Evolutionary conservation across 2,329 filamentous ascomycete species (phyloP), one percentile per base, ranked within the genome.

Genomic region (Fusarium xylarioides): DNA sequence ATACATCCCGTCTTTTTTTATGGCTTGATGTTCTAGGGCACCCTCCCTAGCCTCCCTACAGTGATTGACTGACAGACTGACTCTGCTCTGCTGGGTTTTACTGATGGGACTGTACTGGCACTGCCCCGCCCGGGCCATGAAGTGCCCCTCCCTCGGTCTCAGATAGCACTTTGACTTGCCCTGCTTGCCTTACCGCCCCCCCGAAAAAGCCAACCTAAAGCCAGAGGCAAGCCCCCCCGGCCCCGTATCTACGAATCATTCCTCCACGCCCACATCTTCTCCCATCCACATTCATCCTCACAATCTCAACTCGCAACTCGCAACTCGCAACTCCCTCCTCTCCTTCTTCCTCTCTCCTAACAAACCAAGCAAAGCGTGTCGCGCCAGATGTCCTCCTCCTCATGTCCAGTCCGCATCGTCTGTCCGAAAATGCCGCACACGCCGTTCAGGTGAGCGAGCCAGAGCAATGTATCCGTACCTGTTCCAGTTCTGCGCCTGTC

Each of bases 331-430:
- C 66, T 65, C 65, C 57, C 47, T 69, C 52, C 52, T 64, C 46
- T 68, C 52, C 52, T 65, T 53, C 65, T 71, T 56, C 63, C 50
- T 64, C 63, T 63, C 67, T 54, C 52, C 50, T 52, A 56, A 60
- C 68, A 62, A 74, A 28, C 50, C 50, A 53, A 53, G 18, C 50
- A 53, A 68, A 70, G 70, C 71, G 70, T 73, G 70, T 74, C 68
- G 70, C 81, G 83, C 84, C 86, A 85, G 82, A 89, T 89, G 87
- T 86, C 83, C 81, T 82, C 83, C 86, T 85, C 83, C 86, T 85
- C 87, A 89, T 89, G 87, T 89, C 86, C 83, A 86, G 81, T 80
- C 82, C 83, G 83, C 82, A 82, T 80, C 80, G 80, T 80, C 81
- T 83, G 80, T 81, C 81, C 82, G 85, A 87, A 87, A 86, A 88